Conservation (phyloP, 2,329 filamentous ascomycete genomes). For the Cordyceps fumosorosea region DNA sequence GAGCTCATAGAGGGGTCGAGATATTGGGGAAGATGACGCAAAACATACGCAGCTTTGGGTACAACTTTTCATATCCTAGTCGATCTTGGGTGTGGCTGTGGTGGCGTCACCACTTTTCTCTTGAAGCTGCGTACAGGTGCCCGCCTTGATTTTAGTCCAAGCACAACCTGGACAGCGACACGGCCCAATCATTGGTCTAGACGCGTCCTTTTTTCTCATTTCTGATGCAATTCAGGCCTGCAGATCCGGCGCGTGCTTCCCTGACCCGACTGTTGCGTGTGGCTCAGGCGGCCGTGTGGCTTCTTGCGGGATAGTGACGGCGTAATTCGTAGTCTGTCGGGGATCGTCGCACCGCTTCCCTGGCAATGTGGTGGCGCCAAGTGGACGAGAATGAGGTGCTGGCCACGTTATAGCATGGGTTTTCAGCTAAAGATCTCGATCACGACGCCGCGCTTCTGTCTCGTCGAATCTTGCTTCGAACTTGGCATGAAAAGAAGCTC, state of each 20-base stretch:
- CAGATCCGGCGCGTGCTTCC: not conserved
- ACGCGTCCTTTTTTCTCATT: not conserved
- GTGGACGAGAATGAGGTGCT: not conserved
- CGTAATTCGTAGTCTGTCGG: not conserved
- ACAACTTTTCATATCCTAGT: not conserved
- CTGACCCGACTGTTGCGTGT: not conserved
- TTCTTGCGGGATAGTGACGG: not conserved
- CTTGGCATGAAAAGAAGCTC: conserved; percentile 12
- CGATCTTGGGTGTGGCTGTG: conserved; percentile 19
- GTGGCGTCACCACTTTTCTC: conserved; percentile 20
- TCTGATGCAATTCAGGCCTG: not conserved
- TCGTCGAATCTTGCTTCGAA: not conserved
- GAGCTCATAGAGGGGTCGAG: not conserved
- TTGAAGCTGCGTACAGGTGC: not conserved
- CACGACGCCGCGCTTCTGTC: not conserved
- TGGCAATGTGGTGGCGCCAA: conserved; percentile 1
- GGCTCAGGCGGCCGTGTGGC: not conserved
- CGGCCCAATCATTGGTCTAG: not conserved
- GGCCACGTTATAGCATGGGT: conserved; percentile 6
- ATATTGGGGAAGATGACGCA: conserved; percentile 10
- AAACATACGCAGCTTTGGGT: conserved; percentile 7
- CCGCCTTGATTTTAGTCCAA: conserved; percentile 1
- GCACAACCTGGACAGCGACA: not conserved
- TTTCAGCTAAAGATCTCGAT: conserved; percentile 9
- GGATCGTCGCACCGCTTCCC: conserved; percentile 5